A percentile compares a stretch with the other conserved stretches of the same genome.
Conservation (phyloP, 768 basidiomycete species). For the Hygrophoropsis aurantiaca region DNA sequence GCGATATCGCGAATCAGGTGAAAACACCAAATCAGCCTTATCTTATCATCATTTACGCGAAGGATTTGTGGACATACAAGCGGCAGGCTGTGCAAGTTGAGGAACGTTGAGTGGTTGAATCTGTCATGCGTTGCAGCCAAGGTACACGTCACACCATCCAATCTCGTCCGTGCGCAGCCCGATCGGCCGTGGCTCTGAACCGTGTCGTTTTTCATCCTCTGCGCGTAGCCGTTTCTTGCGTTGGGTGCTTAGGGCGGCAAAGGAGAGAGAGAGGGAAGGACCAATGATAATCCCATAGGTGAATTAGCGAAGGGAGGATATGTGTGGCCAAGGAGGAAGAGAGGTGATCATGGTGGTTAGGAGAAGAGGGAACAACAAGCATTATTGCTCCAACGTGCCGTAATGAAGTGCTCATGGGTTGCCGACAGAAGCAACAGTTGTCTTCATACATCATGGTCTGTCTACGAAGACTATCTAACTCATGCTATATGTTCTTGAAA, state of each 20-base stretch:
- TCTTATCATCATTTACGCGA: too few species aligned
- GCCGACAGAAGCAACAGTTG: too few species aligned
- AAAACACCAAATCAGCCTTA: too few species aligned
- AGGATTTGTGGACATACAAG: too few species aligned
- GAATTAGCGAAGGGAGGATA: constrained; percentile 31
- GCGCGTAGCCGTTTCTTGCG: constrained; percentile 40
- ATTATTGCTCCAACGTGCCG: constrained; percentile 14
- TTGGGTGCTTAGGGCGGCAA: constrained; percentile 58
- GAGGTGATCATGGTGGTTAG: too few species aligned
- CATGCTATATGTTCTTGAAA: too few species aligned
- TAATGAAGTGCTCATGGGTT: too few species aligned
- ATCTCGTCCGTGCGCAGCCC: constrained; percentile 76
- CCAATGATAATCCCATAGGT: constrained; percentile 66
- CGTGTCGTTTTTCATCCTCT: constrained; percentile 24
- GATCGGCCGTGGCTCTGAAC: constrained; percentile 56
- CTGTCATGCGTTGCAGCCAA: constrained; percentile 78
- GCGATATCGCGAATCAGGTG: too few species aligned
- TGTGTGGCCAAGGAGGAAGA: constrained; percentile 18
- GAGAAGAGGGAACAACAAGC: not conserved
- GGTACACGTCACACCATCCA: constrained; percentile 72
- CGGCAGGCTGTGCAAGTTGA: too few species aligned
- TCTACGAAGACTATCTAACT: too few species aligned
- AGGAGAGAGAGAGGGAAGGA: constrained; percentile 72
- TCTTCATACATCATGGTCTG: too few species aligned
- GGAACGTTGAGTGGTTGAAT: too few species aligned